Evolutionary conservation across 768 basidiomycete genomes (phyloP).

Genomic region (Crucibulum laeve): DNA sequence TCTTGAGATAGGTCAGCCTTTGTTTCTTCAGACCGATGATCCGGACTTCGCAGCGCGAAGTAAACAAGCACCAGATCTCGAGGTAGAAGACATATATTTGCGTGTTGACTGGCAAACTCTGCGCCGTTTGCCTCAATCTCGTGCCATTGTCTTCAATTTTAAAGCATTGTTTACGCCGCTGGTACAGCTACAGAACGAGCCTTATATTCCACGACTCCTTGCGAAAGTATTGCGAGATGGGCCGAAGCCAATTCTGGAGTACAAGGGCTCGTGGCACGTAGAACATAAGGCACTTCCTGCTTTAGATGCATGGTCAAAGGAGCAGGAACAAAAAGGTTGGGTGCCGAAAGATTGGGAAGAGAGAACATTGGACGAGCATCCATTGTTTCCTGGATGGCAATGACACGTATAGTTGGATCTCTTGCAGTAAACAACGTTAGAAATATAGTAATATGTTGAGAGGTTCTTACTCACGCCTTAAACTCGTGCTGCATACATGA

Average conservation of each 20-base stretch:
- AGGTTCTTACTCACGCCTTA: too few species aligned
- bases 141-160: constrained; percentile 49
- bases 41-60: constrained; percentile 28
- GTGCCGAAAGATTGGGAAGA: constrained; percentile 45
- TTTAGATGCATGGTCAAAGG: constrained; percentile 38
- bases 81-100: constrained; percentile 35
- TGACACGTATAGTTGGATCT: background rate
- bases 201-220: constrained; percentile 42
- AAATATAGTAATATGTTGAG: background rate
- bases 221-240: constrained; percentile 38
- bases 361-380: constrained; percentile 45
- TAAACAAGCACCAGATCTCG: constrained; percentile 27
- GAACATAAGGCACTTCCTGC: constrained; percentile 42
- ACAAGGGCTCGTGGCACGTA: constrained; percentile 37
- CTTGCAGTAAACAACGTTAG: background rate
- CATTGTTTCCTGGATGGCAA: constrained; percentile 48
- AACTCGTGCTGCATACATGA: too few species aligned
- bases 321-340: constrained; percentile 42
- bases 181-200: constrained; percentile 36
- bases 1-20: constrained; percentile 43
- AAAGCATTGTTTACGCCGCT: constrained; percentile 50
- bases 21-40: constrained; percentile 38
- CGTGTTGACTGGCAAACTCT: constrained; percentile 57
- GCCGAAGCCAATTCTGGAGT: constrained; percentile 32
- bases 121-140: constrained; percentile 41